phyloP scores from a whole-genome alignment of 1,284 basidiomycete species.

The Leccinum angustisporum region DNA sequence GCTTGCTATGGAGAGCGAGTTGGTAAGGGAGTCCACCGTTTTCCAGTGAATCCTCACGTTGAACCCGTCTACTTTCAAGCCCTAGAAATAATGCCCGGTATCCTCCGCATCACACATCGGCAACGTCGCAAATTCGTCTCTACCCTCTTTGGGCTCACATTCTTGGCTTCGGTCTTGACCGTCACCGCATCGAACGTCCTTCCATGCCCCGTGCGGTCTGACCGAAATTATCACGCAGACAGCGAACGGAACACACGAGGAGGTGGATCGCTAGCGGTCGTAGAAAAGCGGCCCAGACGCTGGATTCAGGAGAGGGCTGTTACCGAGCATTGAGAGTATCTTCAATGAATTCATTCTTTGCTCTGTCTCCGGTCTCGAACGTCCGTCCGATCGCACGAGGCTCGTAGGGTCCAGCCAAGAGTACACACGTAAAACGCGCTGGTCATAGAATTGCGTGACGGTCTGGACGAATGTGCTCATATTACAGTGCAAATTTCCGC shows the following conservation, averaged over 20 bases:
- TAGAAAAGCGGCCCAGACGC: slow-evolving; percentile 65
- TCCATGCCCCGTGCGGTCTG: slow-evolving; percentile 68
- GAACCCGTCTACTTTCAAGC: slow-evolving; percentile 8
- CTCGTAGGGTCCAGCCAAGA: background rate
- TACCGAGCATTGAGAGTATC: slow-evolving; percentile 19
- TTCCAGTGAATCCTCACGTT: background rate
- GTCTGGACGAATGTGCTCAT: slow-evolving; percentile 24
- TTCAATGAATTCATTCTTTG: slow-evolving; percentile 9
- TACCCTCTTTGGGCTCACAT: slow-evolving; percentile 75
- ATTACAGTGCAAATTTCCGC: slow-evolving; percentile 35
- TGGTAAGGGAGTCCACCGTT: background rate
- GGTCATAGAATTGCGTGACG: background rate
- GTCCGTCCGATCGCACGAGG: background rate
- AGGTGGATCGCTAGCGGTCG: slow-evolving; percentile 41
- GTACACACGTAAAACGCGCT: background rate
- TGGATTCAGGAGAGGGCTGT: slow-evolving; percentile 74
- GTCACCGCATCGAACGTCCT: slow-evolving; percentile 78
- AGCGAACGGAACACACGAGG: slow-evolving; percentile 31
- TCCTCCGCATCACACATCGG: slow-evolving; percentile 56
- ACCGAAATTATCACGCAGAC: slow-evolving; percentile 53
- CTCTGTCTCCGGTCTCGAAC: slow-evolving; percentile 1
- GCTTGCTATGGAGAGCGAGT: slow-evolving; percentile 25
- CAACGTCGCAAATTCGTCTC: slow-evolving; percentile 74
- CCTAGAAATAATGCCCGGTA: slow-evolving; percentile 51
- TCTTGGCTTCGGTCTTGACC: slow-evolving; percentile 71